Percentiles rank a stretch among this genome's conserved stretches.
These are phyloP conservation scores for Stemphylium vesicarium DNA, from an alignment of 2,329 filamentous ascomycete species.

Conservation along the genomic window DNA sequence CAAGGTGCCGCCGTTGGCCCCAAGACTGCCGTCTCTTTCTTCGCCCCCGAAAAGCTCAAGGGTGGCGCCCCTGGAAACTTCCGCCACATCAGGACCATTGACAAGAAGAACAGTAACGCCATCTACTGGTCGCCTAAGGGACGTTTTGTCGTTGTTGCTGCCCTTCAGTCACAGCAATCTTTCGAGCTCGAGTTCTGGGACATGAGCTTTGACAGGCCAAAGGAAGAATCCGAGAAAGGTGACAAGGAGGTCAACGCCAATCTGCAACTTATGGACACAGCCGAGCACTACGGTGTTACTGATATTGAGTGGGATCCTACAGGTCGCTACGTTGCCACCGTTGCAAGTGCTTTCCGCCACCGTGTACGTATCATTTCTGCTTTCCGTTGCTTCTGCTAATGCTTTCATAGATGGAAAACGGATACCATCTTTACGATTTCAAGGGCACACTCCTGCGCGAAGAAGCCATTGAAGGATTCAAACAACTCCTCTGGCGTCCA, in stretches of 20 bases:
- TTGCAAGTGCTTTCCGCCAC: constrained; percentile 95
- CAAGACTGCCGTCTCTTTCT: constrained; percentile 95
- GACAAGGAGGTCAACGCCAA: constrained; percentile 96
- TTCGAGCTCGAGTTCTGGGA: constrained; percentile 98
- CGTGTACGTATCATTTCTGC: constrained; percentile 69
- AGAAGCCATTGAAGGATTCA: constrained; percentile 94
- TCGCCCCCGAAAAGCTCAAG: constrained; percentile 95
- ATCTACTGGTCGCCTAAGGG: constrained; percentile 99
- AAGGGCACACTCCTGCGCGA: constrained; percentile 87
- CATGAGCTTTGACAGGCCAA: constrained; percentile 80
- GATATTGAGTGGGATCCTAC: constrained; percentile 98
- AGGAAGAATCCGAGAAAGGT: constrained; percentile 86
- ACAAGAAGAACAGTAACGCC: constrained; percentile 99
- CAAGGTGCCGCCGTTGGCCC: constrained; percentile 81
- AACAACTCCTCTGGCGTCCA: constrained; percentile 95
- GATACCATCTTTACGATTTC: constrained; percentile 98
- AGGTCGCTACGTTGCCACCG: constrained; percentile 90
- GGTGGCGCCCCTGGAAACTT: constrained; percentile 84
- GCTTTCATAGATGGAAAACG: constrained; percentile 86
- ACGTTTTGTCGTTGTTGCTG: constrained; percentile 92
- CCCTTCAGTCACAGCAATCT: constrained; percentile 89
- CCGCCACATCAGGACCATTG: constrained; percentile 90
- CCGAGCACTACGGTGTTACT: constrained; percentile 96
- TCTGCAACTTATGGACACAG: constrained; percentile 90
- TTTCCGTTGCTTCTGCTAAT: constrained; percentile 18